phyloP scores from a whole-genome alignment of 1,284 basidiomycete genomes.

The Sporisorium sorghi region DNA sequence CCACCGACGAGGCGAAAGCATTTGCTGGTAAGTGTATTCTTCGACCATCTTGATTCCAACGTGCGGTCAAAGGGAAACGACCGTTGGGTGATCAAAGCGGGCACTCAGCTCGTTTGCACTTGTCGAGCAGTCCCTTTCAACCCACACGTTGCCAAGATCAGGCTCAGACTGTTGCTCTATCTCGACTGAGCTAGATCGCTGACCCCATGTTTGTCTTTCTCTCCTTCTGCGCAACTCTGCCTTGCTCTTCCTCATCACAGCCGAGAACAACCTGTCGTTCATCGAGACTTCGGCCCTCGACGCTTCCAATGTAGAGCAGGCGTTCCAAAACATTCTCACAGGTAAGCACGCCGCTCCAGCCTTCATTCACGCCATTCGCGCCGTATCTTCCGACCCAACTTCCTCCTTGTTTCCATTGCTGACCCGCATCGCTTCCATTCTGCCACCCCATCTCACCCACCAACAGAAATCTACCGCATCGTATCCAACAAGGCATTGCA shows the following conservation, averaged over 20 bases:
- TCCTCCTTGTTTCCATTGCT: background rate
- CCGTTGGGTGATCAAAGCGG: too few relatives aligned
- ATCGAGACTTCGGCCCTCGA: conserved; percentile 99
- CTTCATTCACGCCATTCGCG: background rate
- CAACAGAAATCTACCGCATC: conserved; percentile 68
- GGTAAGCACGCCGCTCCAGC: conserved; percentile 73
- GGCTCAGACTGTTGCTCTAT: background rate
- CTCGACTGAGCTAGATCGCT: background rate
- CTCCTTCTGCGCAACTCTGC: too few relatives aligned
- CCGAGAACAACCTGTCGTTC: conserved; percentile 83
- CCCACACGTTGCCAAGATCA: background rate
- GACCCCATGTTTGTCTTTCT: background rate
- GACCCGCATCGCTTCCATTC: conserved; percentile 10
- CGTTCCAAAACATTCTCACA: conserved; percentile 96
- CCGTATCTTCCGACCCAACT: too few relatives aligned
- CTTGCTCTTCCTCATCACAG: conserved; percentile 63
- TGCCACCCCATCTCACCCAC: background rate
- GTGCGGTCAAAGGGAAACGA: background rate
- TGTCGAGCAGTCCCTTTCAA: background rate
- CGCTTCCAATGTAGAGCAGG: conserved; percentile 91
- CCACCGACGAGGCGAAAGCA: conserved; percentile 77
- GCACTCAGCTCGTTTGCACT: background rate
- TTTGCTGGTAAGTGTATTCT: conserved; percentile 65
- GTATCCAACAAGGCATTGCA: conserved; percentile 69
- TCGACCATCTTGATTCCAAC: background rate